Conservation (phyloP, 257 asterid genomes). For the Ligustrum vulgare region DNA sequence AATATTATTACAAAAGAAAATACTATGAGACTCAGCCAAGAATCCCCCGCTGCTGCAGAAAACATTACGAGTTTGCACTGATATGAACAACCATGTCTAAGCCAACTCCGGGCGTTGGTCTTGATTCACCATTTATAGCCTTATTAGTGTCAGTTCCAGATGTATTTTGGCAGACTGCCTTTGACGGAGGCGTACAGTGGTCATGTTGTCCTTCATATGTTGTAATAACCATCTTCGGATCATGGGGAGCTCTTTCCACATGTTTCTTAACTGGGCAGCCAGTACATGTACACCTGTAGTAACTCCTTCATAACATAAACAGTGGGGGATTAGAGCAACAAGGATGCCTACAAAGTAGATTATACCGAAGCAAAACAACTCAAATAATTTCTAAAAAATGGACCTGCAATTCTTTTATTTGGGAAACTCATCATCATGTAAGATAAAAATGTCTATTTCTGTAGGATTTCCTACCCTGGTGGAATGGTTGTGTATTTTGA, state of each 20-base stretch:
- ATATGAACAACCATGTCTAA: slow-evolving; percentile 60
- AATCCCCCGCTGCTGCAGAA: not conserved
- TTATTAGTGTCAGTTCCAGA: slow-evolving; percentile 34
- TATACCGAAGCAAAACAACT: not conserved
- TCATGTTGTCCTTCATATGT: slow-evolving; percentile 81
- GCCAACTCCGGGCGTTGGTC: slow-evolving; percentile 47
- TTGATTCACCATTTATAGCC: slow-evolving; percentile 42
- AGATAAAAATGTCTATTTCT: not conserved
- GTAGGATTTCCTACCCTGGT: not conserved
- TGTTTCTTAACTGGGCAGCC: slow-evolving; percentile 93
- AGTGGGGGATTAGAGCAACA: slow-evolving; percentile 20
- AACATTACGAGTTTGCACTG: slow-evolving; percentile 49
- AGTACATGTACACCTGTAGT: slow-evolving; percentile 78
- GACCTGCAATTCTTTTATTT: not conserved
- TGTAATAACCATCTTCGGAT: slow-evolving; percentile 68
- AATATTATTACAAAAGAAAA: slow-evolving; percentile 2
- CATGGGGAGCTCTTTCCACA: slow-evolving; percentile 88
- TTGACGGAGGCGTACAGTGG: slow-evolving; percentile 61
- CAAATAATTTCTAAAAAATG: not conserved
- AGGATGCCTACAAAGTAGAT: not conserved
- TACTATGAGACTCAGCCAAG: not conserved
- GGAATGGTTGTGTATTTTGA: not conserved
- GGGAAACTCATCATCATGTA: not conserved
- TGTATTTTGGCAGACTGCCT: slow-evolving; percentile 41
- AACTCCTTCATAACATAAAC: slow-evolving; percentile 60